Conservation (phyloP, 345 rosid species). For the Kernera saxatilis region DNA sequence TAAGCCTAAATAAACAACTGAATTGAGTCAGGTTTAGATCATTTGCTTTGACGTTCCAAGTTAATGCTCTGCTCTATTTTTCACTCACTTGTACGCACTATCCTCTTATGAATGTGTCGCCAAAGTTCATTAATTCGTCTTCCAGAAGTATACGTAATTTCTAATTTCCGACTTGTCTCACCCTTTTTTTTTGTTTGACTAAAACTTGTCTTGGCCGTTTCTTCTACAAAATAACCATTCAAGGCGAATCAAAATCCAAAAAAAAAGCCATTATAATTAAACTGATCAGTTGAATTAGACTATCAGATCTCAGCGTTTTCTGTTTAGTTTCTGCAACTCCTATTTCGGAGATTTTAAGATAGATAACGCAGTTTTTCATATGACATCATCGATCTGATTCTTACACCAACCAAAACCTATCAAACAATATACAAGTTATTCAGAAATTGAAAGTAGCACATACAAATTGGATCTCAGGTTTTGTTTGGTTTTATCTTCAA, state of each 20-base stretch:
- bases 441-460: neutral
- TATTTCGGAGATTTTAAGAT: slow-evolving; percentile 11
- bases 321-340: slow-evolving; percentile 28
- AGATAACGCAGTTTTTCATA: slow-evolving; percentile 27
- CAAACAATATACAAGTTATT: neutral
- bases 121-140: neutral
- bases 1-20: too few species aligned
- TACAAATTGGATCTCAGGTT: slow-evolving; percentile 35
- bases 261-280: neutral
- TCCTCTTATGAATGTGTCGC: neutral
- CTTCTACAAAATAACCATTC: too few species aligned
- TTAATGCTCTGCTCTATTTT: neutral
- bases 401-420: neutral
- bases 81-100: neutral
- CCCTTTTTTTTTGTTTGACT: too few species aligned
- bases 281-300: neutral
- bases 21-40: neutral
- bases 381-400: slow-evolving; percentile 29
- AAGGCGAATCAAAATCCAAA: neutral
- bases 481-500: slow-evolving; percentile 23
- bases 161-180: too few species aligned
- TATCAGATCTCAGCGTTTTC: slow-evolving; percentile 32
- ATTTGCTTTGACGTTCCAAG: neutral
- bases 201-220: too few species aligned
- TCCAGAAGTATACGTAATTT: neutral